Base-by-base conservation (phyloP, 176 grass and related monocot species). In the Lolium multiflorum region DNA sequence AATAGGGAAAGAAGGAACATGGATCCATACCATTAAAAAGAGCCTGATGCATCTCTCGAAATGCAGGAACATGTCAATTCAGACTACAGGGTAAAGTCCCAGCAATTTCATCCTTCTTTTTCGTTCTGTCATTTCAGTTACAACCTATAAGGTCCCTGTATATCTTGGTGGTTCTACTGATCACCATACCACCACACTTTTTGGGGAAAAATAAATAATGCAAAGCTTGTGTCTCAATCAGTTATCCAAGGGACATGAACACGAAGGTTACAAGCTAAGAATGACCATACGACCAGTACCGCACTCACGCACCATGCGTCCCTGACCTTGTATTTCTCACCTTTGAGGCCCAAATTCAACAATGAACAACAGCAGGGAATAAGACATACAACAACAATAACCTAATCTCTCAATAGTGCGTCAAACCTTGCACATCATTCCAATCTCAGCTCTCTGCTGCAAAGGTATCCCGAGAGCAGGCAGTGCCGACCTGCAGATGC, bases 381-480 rank as follows among this genome's bases (percentile, higher is more conserved):
- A 39, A 16, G 0, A 64, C 13, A 65, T 13, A 54, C 17, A 37
- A 55, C 62, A 37, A 49, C 28, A 18, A 38, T 6, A 20, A 54
- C 18, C 35, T 1, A 13, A 28, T 18, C 24, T 24, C 64, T 31
- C 43, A 20, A 81, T 15, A 72, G 66, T 26, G 17, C 26, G 16
- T 93, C 78, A 89, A 38, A 84, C 87, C 85, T 92, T 92, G 79
- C 83, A 94, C 8, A 97, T 24, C 92, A 94, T 94, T 38, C 92
- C 92, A 37, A 97, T 94, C 86, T 94, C 95, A n/a, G 94, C 89
- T 50, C 86, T 84, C 71, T 94, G 89, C 24, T 89, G 85, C 85
- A 92, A 80, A 20, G 90, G 92, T 71, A 91, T 76, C 26, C 78
- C 82, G 12, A 94, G 71, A 70, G 84, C 62, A 3, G 95, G 92